Conservation (phyloP, 345 rosid species). For the Hibiscus syriacus region DNA sequence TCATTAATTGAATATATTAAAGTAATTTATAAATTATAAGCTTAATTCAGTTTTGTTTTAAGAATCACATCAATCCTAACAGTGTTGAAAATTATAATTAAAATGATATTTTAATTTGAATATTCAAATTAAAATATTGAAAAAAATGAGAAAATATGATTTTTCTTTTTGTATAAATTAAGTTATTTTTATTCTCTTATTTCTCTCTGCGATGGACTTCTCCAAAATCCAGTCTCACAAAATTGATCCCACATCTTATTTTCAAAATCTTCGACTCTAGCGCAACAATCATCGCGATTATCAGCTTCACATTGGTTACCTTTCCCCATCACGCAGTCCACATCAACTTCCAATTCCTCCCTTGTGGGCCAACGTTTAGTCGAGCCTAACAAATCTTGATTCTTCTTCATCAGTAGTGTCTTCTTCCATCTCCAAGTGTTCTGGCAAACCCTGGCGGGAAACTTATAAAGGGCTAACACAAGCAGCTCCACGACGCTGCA, state of each 20-base stretch:
- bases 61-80: too few species aligned
- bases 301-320: neutral
- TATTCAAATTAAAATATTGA: too few species aligned
- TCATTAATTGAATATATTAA: too few species aligned
- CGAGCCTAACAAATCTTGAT: conserved; percentile 20
- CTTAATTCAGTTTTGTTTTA: too few species aligned
- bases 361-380: conserved; percentile 6
- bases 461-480: conserved; percentile 47
- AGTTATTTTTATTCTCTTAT: neutral
- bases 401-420: conserved; percentile 25
- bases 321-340: conserved; percentile 16
- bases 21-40: too few species aligned
- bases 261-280: conserved; percentile 24
- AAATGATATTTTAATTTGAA: too few species aligned
- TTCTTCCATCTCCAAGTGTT: conserved; percentile 37
- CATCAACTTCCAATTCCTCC: conserved; percentile 7
- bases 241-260: conserved; percentile 44
- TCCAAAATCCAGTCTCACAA: conserved; percentile 42
- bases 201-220: conserved; percentile 31
- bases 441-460: conserved; percentile 53
- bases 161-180: too few species aligned
- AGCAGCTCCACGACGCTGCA: conserved; percentile 51
- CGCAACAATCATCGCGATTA: neutral
- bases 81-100: too few species aligned
- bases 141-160: too few species aligned